Conservation (phyloP, 352 stramenopile genomes). For the Globisporangium takayamanum region DNA sequence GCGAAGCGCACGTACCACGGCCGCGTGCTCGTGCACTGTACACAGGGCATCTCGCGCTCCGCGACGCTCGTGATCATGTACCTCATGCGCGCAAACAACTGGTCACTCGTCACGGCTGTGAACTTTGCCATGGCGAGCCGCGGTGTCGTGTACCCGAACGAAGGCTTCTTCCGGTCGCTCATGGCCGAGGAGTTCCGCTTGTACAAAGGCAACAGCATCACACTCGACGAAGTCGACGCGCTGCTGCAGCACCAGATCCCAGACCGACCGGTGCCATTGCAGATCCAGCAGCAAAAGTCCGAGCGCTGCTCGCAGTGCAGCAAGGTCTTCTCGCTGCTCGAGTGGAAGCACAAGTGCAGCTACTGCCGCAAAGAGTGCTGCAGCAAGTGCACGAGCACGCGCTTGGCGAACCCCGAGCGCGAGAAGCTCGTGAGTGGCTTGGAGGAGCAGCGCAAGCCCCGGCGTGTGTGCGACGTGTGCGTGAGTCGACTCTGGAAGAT, state of each 20-base stretch:
- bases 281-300: constrained; percentile 51
- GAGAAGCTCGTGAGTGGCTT: constrained; percentile 37
- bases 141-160: constrained; percentile 78
- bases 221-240: constrained; percentile 58
- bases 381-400: constrained; percentile 78
- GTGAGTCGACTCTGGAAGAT: constrained; percentile 76
- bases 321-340: constrained; percentile 72
- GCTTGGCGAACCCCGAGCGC: constrained; percentile 52
- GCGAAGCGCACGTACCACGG: constrained; percentile 71
- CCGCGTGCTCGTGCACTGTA: constrained; percentile 79
- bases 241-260: constrained; percentile 69
- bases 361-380: constrained; percentile 77
- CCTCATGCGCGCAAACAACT: constrained; percentile 77
- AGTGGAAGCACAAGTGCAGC: constrained; percentile 83
- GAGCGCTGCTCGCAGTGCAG: constrained; percentile 65
- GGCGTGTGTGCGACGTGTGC: constrained; percentile 69
- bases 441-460: constrained; percentile 45
- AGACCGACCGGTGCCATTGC: constrained; percentile 64
- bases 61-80: constrained; percentile 84
- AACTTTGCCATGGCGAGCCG: constrained; percentile 76
- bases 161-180: constrained; percentile 68
- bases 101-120: constrained; percentile 75
- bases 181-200: constrained; percentile 74
- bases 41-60: constrained; percentile 78
- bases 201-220: constrained; percentile 75